phyloP scores from a whole-genome alignment of 1,284 basidiomycete genomes.

The Leccinum angustisporum region DNA sequence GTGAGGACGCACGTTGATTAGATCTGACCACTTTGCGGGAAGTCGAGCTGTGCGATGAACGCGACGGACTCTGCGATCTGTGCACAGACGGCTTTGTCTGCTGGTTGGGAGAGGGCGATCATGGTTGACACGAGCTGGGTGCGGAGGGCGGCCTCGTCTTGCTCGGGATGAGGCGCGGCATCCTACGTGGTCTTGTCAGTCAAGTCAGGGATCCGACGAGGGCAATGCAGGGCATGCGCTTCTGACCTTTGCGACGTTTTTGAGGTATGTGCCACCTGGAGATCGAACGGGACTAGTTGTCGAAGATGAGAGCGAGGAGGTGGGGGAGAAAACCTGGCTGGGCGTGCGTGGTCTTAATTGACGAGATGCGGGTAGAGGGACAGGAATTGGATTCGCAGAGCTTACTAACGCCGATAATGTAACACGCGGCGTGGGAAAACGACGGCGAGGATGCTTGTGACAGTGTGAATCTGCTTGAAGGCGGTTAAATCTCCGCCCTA shows the following conservation, averaged over 20 bases:
- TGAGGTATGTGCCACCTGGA: slow-evolving; percentile 79
- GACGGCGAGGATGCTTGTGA: no score
- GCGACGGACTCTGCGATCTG: slow-evolving; percentile 93
- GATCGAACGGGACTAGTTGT: slow-evolving; percentile 69
- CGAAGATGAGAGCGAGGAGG: slow-evolving; percentile 72
- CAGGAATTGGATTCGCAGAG: no score
- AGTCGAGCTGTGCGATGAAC: no score
- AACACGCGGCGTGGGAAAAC: no score
- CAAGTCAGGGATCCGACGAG: slow-evolving; percentile 2
- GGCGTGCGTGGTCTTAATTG: slow-evolving; percentile 5
- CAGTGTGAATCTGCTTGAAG: no score
- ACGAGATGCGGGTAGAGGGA: no score
- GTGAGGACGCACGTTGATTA: slow-evolving; percentile 70
- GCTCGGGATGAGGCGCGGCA: slow-evolving; percentile 57
- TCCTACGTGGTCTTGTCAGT: slow-evolving; percentile 45
- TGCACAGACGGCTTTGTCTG: slow-evolving; percentile 68
- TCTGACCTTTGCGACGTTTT: slow-evolving; percentile 86
- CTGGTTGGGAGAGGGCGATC: slow-evolving; percentile 69
- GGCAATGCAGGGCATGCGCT: slow-evolving; percentile 44
- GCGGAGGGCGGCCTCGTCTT: slow-evolving; percentile 70
- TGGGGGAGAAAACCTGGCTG: slow-evolving; percentile 80
- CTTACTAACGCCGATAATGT: no score
- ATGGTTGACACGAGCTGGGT: slow-evolving; percentile 79
- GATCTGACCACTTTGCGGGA: slow-evolving; percentile 83
- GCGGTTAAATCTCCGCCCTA: no score